Base-by-base conservation (phyloP, 495 filamentous ascomycete genomes). In the Penicillium nucicola region DNA sequence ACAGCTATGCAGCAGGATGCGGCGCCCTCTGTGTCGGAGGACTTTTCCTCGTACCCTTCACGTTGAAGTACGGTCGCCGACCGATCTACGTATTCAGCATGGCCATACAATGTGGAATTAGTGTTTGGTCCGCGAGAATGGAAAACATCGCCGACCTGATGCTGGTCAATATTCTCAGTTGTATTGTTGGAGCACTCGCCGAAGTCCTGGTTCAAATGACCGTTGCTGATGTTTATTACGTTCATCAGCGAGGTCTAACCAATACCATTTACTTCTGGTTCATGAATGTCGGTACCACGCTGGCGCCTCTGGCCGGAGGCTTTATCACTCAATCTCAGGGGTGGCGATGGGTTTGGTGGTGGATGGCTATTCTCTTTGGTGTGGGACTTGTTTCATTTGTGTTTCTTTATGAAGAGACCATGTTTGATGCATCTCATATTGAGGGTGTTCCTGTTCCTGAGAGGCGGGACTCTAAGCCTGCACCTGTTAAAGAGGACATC, bases 331-430 rank as follows among this genome's bases (percentile, higher is more conserved):
- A 59, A 13, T 65, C 64, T 12, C 69, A 75, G 37, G 73, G 74
- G 0, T 80, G 77, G 77, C 53, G 68, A 4, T 78, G 76, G 73
- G 65, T 77, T 5, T 79, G 72, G 65, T 79, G 75, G 77, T 77
- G 69, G 67, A 67, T 60, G 41, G 65, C 62, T 6, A 77, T 78
- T 19, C 57, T 77, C 14, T 66, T 76, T 22, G 77, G 68, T 3
- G 33, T 22, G 1, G 57, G 51, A 5, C 38, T 57, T 3, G 17
- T 52, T 12, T 45, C 33, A 8, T 55, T 63, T 14, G 19, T 57
- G 3, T 60, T 62, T 14, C 33, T 58, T 9, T 62, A 62, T 23
- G 59, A 60, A 19, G 51, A 60, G 31, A 57, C 52, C 2, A 57
- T 55, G 48, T 60, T 55, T 20, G 35, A 12, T 32, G 14, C 15